Base-by-base conservation (phyloP, 768 basidiomycete genomes). In the Leccinellum albellum region DNA sequence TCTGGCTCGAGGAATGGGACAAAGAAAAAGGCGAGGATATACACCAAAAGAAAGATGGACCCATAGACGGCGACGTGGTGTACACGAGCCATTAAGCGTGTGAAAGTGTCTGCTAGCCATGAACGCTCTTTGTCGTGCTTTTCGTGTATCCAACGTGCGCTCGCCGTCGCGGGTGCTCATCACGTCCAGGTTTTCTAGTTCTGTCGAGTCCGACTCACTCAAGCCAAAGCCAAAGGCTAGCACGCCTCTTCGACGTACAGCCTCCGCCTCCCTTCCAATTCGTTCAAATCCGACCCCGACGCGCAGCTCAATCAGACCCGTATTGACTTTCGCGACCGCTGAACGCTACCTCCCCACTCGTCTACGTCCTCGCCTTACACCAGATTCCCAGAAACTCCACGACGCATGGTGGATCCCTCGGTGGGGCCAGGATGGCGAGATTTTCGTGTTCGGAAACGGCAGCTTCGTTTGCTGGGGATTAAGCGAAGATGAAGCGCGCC, bases 381-480 rank as follows among this genome's bases (percentile, higher is more conserved):
- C 78, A 1, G 74, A 77, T 23, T 76, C 87, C 12, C 82, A 81
- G 60, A 77, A 79, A 23, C 76, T 89, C 44, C 87, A 92, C 54
- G 91, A 91, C 51, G 79, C 87, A 8, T 88, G 85, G 81, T 92
- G 89, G 88, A 76, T 91, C 23, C 87, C 89, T 32, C 79, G 78
- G 56, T 91, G 88, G 84, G 82, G 81, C 0, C 67, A 74, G 21
- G 79, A 84, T 54, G 94, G 93, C 15, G 94, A 97, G 70, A 76
- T 94, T 12, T 96, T 95, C 70, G 80, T 97, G 13, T 97, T 97
- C 69, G 79, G 82, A 20, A 93, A 91, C 61, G 94, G 94, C 3
- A 90, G 84, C 62, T 87, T 93, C 56, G 94, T 97, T 6, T 92
- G 86, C 63, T 97, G 94, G 94, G 93, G 92, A 6, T 72, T 94